These are phyloP conservation scores for Phaffia australis DNA, from an alignment of 768 basidiomycete species.

Conservation along the genomic window DNA sequence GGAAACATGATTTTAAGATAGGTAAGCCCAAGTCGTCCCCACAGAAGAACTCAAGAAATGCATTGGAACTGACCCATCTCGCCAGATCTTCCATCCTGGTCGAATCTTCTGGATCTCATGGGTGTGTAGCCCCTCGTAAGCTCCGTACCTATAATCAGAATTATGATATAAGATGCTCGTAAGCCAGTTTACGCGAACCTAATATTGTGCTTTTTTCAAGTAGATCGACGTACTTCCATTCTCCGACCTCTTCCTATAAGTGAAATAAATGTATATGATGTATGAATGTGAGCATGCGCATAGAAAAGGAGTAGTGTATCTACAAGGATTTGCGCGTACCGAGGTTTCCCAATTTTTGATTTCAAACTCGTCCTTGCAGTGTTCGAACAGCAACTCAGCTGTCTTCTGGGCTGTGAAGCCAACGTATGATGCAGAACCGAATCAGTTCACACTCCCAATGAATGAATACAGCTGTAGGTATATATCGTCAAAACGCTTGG, in stretches of 20 bases:
- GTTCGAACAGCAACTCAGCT: constrained; percentile 17
- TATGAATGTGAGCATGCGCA: no score
- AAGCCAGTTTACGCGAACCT: no score
- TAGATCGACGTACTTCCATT: constrained; percentile 15
- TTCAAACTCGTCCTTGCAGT: background rate
- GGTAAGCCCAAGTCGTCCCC: background rate
- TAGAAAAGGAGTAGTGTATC: no score
- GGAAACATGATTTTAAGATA: background rate
- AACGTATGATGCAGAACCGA: no score
- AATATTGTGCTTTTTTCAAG: no score
- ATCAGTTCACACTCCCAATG: no score
- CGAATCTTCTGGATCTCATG: constrained; percentile 15
- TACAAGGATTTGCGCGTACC: no score
- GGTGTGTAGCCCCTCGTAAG: constrained; percentile 21
- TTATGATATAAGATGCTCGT: no score
- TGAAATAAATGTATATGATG: no score
- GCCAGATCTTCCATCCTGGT: constrained; percentile 25
- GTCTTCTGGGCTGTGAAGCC: constrained; percentile 13
- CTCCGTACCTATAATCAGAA: constrained; percentile 3
- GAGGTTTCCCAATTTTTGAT: constrained; percentile 16
- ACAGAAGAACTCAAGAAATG: background rate
- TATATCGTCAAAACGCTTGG: no score
- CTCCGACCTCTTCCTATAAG: constrained; percentile 13
- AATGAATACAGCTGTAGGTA: no score
- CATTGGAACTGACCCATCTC: constrained; percentile 11